Percentiles rank a stretch among this genome's conserved stretches.
phyloP scores from a whole-genome alignment of 345 rosid species.

The Euphorbia tirucalli region DNA sequence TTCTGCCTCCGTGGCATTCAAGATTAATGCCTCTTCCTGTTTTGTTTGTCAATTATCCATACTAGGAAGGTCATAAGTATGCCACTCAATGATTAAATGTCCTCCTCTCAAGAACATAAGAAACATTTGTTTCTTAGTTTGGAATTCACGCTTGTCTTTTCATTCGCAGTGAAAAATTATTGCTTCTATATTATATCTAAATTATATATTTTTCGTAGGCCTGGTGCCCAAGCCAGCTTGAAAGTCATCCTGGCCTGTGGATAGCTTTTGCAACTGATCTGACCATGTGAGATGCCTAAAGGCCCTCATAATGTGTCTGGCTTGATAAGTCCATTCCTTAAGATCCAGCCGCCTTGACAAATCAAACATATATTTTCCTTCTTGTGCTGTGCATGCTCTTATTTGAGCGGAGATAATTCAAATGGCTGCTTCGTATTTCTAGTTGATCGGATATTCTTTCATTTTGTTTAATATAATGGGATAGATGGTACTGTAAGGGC shows the following conservation, averaged over 20 bases:
- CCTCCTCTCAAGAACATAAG: neutral
- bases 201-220: neutral
- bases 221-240: neutral
- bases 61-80: neutral
- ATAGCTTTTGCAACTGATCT: neutral
- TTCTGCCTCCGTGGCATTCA: too few species aligned
- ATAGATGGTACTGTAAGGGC: neutral
- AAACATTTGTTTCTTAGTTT: neutral
- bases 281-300: neutral
- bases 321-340: neutral
- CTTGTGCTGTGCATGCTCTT: neutral
- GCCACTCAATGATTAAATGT: neutral
- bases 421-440: neutral
- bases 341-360: neutral
- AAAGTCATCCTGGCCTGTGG: neutral
- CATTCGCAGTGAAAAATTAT: neutral
- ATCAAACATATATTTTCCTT: neutral
- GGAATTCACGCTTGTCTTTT: neutral
- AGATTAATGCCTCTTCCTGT: too few species aligned
- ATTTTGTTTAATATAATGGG: neutral
- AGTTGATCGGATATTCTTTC: neutral
- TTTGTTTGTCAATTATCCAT: neutral
- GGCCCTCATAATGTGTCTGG: neutral
- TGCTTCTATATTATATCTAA: neutral
- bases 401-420: neutral